Evolutionary conservation across 768 basidiomycete species (phyloP).

Genomic region (Leccinum pellstonianum): DNA sequence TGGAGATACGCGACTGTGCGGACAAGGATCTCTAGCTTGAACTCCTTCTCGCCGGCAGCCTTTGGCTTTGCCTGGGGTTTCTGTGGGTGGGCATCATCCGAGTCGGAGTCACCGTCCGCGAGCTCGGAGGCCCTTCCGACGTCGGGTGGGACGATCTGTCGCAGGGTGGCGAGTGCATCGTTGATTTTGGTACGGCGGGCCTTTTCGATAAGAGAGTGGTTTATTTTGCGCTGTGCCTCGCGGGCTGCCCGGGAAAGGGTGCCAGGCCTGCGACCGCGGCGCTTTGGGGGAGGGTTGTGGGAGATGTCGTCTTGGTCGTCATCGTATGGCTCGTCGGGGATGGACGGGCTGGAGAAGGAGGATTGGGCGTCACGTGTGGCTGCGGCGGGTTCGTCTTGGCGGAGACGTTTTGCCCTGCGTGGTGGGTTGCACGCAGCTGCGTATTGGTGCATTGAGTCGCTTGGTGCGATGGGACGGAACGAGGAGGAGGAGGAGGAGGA

Average conservation of each 20-base stretch:
- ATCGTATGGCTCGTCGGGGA: slow-evolving; percentile 26
- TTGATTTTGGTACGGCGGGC: slow-evolving; percentile 95
- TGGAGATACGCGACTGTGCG: slow-evolving; percentile 78
- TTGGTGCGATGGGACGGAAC: slow-evolving; percentile 29
- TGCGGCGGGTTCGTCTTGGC: slow-evolving; percentile 19
- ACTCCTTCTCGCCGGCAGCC: slow-evolving; percentile 71
- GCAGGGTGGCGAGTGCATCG: slow-evolving; percentile 76
- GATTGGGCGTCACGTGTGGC: slow-evolving; percentile 1
- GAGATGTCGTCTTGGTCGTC: slow-evolving; percentile 20
- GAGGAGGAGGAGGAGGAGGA: slow-evolving; percentile 9
- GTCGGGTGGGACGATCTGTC: slow-evolving; percentile 70
- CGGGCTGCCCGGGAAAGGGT: slow-evolving; percentile 72
- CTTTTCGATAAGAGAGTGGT: slow-evolving; percentile 95
- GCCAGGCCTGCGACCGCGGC: slow-evolving; percentile 72
- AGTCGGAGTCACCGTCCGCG: slow-evolving; percentile 34
- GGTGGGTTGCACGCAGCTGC: slow-evolving; percentile 43
- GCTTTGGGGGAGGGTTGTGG: slow-evolving; percentile 41
- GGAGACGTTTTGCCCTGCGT: slow-evolving; percentile 44
- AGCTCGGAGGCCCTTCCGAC: slow-evolving; percentile 36
- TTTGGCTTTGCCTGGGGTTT: slow-evolving; percentile 31
- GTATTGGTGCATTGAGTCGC: slow-evolving; percentile 30
- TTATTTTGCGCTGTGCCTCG: slow-evolving; percentile 86
- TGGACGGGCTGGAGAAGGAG: slow-evolving; percentile 13
- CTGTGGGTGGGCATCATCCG: slow-evolving; percentile 32
- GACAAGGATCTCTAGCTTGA: slow-evolving; percentile 89